Percentiles rank a stretch among this genome's conserved stretches.
Evolutionary conservation across 2,329 filamentous ascomycete species (phyloP).

Genomic region (Amylocarpus encephaloides): DNA sequence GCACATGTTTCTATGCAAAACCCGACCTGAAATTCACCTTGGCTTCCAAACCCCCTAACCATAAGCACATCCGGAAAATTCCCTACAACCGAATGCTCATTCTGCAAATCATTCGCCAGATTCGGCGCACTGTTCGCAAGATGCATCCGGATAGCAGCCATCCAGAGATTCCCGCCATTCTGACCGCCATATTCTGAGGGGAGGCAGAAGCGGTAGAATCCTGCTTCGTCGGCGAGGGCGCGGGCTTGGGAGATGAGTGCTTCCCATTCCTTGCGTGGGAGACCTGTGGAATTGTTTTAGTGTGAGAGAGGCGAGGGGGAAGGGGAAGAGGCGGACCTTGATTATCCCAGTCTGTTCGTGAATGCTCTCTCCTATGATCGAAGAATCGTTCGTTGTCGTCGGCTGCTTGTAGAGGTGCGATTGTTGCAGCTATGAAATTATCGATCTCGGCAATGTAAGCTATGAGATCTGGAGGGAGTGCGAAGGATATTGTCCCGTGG

Average conservation of each 20-base stretch:
- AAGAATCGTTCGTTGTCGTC: slow-evolving; percentile 60
- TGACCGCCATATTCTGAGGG: slow-evolving; percentile 50
- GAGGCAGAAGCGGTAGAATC: slow-evolving; percentile 54
- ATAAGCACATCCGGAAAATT: slow-evolving; percentile 58
- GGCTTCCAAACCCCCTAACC: slow-evolving; percentile 53
- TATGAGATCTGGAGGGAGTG: slow-evolving; percentile 44
- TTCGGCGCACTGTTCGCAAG: slow-evolving; percentile 52
- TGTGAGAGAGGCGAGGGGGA: too few relatives aligned
- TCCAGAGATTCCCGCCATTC: slow-evolving; percentile 49
- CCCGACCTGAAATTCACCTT: slow-evolving; percentile 3
- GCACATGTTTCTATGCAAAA: neutral
- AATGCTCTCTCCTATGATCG: slow-evolving; percentile 56
- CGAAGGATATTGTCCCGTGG: slow-evolving; percentile 44
- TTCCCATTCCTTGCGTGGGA: slow-evolving; percentile 55
- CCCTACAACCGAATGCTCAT: slow-evolving; percentile 55
- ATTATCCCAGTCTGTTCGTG: slow-evolving; percentile 51
- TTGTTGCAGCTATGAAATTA: slow-evolving; percentile 48
- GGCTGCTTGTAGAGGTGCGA: slow-evolving; percentile 49
- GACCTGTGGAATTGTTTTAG: slow-evolving; percentile 31
- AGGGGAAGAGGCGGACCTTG: slow-evolving; percentile 12
- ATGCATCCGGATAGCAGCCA: slow-evolving; percentile 56
- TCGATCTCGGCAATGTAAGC: slow-evolving; percentile 45
- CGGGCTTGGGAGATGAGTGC: slow-evolving; percentile 43
- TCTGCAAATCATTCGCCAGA: slow-evolving; percentile 58
- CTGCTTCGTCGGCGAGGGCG: slow-evolving; percentile 49